Percentiles rank a stretch among this genome's conserved stretches.
These are phyloP conservation scores for Phytophthora boehmeriae DNA, from an alignment of 352 stramenopile species.

Conservation along the genomic window DNA sequence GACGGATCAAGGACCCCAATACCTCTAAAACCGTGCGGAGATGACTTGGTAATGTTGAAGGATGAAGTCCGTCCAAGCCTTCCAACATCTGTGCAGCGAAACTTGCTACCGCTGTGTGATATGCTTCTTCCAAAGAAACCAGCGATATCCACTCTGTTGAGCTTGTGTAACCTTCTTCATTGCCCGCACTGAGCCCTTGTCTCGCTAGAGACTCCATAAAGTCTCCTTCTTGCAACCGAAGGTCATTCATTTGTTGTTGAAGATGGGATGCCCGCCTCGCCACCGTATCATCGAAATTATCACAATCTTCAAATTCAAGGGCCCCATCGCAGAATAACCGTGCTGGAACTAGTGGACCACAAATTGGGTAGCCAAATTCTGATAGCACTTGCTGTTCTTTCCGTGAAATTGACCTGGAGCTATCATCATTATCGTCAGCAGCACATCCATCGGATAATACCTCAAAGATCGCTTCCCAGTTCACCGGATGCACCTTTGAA, in stretches of 20 bases:
- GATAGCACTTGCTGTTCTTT: slow-evolving; percentile 15
- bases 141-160: slow-evolving; percentile 38
- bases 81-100: slow-evolving; percentile 28
- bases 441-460: slow-evolving; percentile 15
- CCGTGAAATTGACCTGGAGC: slow-evolving; percentile 13
- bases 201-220: slow-evolving; percentile 38
- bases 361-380: slow-evolving; percentile 29
- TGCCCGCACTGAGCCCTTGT: not conserved
- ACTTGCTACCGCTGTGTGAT: slow-evolving; percentile 33
- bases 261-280: slow-evolving; percentile 20
- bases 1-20: slow-evolving; percentile 41
- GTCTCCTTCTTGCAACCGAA: slow-evolving; percentile 36
- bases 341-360: slow-evolving; percentile 4
- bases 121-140: slow-evolving; percentile 39
- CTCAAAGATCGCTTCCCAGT: slow-evolving; percentile 42
- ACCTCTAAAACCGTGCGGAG: slow-evolving; percentile 33
- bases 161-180: slow-evolving; percentile 22
- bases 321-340: slow-evolving; percentile 14
- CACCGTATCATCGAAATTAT: slow-evolving; percentile 16
- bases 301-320: slow-evolving; percentile 20
- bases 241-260: slow-evolving; percentile 35
- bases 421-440: not conserved
- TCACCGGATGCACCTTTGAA: not conserved
- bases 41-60: slow-evolving; percentile 7
- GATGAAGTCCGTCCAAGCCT: slow-evolving; percentile 16